Base-by-base conservation (phyloP, 345 rosid species). In the Lenwebbia sp. region DNA sequence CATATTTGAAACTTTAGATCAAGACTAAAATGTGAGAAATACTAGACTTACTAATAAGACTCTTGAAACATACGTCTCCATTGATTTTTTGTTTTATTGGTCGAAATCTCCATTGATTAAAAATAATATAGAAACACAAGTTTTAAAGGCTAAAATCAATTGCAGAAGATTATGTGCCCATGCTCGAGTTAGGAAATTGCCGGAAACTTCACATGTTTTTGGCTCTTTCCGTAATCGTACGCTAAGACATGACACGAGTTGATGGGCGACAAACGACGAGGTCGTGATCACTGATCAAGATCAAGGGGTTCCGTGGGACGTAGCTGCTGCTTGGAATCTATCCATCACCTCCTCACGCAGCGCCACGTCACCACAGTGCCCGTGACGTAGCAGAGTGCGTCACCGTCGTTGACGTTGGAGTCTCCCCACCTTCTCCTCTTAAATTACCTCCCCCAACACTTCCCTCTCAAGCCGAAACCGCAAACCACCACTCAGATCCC, bases 361-460 rank as follows among this genome's bases (percentile, higher is more conserved):
- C 78, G 78, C 54, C 76, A 85, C 94, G 87, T 92, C 92, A 94
- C 76, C 54, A 90, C 86, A 57, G 89, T 85, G 84, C 11, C 78
- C 40, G 53, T 94, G 97, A 94, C 93, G 97, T 88, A 90, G 78
- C 85, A 86, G 87, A 87, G 47, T 88, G 89, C 96, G 94, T 92
- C 88, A 90, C 85, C 56, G 86, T 89, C 88, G 88, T 95, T 93
- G 95, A 93, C 95, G 91, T 85, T 89, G 82, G 81, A 90, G 93
- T 70, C 78, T 70, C 1, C 78, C 44, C 47, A 19, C 78, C 78
- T 19, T 11, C 47, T 21, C 25, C 78, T 37, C 76, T 70, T 60
- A 62, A 84, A 60, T 15, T 49, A 30, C 10, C 33, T 54, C 40
- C 83, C 74, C 75, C 75, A 21, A 12, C 47, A 10, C 56, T 25